Conservation (phyloP, 1,284 basidiomycete genomes). For the Apiotrichum mycotoxinovorans region DNA sequence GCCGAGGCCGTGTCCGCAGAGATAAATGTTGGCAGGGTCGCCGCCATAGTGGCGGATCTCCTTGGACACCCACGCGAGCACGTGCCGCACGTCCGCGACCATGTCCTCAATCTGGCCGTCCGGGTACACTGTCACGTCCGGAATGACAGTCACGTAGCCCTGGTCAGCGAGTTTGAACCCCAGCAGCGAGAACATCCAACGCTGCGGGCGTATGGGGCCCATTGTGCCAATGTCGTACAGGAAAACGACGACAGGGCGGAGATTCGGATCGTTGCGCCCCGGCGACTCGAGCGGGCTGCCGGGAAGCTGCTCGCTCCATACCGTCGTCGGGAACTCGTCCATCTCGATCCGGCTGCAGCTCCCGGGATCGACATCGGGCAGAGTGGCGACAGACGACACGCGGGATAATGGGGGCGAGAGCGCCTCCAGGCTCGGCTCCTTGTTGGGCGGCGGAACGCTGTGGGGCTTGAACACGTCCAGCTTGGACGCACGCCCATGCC, state of each 20-base stretch:
- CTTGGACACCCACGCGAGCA: constrained; percentile 21
- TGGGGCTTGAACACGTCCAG: constrained; percentile 18
- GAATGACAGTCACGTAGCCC: constrained; percentile 30
- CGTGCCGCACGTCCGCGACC: constrained; percentile 23
- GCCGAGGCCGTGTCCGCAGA: constrained; percentile 47
- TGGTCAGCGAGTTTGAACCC: constrained; percentile 24
- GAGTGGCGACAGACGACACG: constrained; percentile 10
- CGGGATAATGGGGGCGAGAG: constrained; percentile 8
- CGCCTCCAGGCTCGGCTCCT: background rate
- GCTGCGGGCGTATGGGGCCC: constrained; percentile 18
- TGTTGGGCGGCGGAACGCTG: background rate
- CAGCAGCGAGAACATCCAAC: constrained; percentile 24
- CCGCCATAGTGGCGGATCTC: constrained; percentile 34
- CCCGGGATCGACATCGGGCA: constrained; percentile 18
- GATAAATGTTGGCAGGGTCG: constrained; percentile 39
- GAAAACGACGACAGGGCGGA: constrained; percentile 24
- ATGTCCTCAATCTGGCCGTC: constrained; percentile 19
- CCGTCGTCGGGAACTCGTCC: constrained; percentile 11
- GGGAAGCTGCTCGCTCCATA: constrained; percentile 16
- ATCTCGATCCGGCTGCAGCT: constrained; percentile 8
- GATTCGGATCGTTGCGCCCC: background rate
- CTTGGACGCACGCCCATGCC: constrained; percentile 2
- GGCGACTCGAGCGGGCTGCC: constrained; percentile 12
- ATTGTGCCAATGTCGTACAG: constrained; percentile 28
- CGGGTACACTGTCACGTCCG: constrained; percentile 29